Percentiles rank a stretch among this genome's conserved stretches.
Evolutionary conservation across 352 stramenopile species (phyloP).

Genomic region (Phytophthora foliorum): DNA sequence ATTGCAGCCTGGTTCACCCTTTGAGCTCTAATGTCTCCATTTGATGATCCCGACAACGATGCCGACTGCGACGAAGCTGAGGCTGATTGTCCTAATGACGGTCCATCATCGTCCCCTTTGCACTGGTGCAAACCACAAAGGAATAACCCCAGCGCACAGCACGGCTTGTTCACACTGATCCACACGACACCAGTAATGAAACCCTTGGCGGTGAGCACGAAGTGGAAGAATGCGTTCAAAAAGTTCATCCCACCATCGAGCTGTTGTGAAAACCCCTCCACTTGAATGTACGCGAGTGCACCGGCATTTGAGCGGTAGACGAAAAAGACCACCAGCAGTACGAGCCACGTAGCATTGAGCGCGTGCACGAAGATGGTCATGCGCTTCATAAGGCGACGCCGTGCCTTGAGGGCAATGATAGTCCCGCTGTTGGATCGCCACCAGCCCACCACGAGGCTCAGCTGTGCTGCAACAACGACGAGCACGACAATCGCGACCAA

Average conservation of each 20-base stretch:
- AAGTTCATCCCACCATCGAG: conserved; percentile 40
- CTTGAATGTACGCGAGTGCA: conserved; percentile 50
- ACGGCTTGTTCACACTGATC: conserved; percentile 73
- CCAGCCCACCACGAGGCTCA: conserved; percentile 74
- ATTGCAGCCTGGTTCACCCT: conserved; percentile 15
- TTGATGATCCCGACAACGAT: conserved; percentile 37
- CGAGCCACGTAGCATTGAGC: conserved; percentile 72
- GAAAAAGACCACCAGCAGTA: conserved; percentile 71
- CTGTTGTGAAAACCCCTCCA: conserved; percentile 12
- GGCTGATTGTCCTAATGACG: conserved; percentile 27
- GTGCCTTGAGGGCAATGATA: conserved; percentile 73
- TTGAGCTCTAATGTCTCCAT: conserved; percentile 9
- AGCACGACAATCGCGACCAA: conserved; percentile 67
- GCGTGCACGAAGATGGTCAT: conserved; percentile 81
- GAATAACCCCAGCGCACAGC: conserved; percentile 47
- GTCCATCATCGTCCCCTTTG: conserved; percentile 27
- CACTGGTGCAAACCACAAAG: conserved; percentile 46
- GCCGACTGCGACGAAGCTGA: conserved; percentile 38
- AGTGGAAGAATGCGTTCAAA: conserved; percentile 65
- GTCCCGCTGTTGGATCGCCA: conserved; percentile 84
- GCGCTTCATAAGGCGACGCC: conserved; percentile 78
- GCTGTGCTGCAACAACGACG: conserved; percentile 64
- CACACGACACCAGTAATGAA: conserved; percentile 75
- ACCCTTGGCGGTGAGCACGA: conserved; percentile 67
- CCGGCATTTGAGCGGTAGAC: conserved; percentile 57